These are phyloP conservation scores for Sugiyamaella chiloensis DNA, from an alignment of 805 yeast genomes.

Conservation along the genomic window DNA sequence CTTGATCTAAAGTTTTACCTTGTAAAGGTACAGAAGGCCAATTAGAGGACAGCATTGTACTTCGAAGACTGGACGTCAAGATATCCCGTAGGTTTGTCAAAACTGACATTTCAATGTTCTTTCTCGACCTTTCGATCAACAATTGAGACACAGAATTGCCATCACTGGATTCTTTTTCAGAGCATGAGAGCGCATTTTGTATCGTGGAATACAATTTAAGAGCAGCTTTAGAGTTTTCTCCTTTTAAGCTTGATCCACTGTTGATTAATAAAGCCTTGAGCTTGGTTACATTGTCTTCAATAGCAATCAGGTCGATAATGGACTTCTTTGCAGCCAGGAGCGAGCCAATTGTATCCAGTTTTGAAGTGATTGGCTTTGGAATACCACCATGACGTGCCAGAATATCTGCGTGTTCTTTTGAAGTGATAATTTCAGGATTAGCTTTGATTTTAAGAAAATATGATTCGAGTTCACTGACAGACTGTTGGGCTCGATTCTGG, in stretches of 20 bases:
- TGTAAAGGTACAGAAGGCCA: not conserved
- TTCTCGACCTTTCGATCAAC: not conserved
- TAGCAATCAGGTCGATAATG: not conserved
- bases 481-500: constrained; percentile 5
- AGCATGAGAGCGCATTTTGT: not conserved
- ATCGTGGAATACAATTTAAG: not conserved
- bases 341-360: not conserved
- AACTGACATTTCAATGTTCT: not conserved
- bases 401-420: not conserved
- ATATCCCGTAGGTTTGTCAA: not conserved
- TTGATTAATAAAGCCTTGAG: not conserved
- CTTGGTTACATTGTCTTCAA: not conserved
- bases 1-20: not conserved
- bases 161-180: not conserved
- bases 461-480: not conserved
- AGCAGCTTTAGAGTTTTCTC: not conserved
- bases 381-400: not conserved
- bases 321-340: not conserved
- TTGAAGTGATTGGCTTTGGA: not conserved
- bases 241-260: not conserved
- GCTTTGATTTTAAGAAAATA: not conserved
- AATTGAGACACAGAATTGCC: not conserved
- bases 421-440: not conserved
- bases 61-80: not conserved
- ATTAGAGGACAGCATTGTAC: not conserved